A percentile compares a stretch with the other conserved stretches of the same genome.
These are phyloP conservation scores for Babesia bovis DNA, from an alignment of 169 alveolate genomes.

Conservation along the genomic window DNA sequence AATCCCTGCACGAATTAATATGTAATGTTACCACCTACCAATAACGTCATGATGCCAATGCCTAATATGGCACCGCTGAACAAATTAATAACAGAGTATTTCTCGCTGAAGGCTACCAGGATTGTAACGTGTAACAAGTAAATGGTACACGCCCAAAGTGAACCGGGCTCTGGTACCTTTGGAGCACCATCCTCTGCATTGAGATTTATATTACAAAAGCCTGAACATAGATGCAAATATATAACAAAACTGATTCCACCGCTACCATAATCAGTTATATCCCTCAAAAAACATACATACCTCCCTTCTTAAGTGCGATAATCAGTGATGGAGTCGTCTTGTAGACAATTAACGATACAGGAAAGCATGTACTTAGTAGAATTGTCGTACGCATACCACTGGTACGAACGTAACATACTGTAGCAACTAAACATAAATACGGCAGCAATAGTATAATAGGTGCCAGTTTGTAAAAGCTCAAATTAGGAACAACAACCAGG, in stretches of 20 bases:
- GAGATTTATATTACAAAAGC: conserved; percentile 24
- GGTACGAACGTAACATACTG: not conserved
- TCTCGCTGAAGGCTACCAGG: not conserved
- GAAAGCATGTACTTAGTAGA: conserved; percentile 21
- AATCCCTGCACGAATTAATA: conserved; percentile 32
- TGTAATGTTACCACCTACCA: conserved; percentile 17
- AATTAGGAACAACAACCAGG: not conserved
- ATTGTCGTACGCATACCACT: not conserved
- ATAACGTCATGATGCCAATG: conserved; percentile 39
- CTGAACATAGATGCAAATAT: conserved; percentile 1
- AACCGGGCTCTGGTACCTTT: conserved; percentile 68
- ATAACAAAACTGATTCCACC: not conserved
- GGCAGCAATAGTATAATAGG: conserved; percentile 3
- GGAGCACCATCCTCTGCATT: conserved; percentile 7
- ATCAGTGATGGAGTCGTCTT: conserved; percentile 1
- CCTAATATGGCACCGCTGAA: conserved; percentile 9
- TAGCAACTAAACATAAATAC: not conserved
- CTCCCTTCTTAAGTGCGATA: not conserved
- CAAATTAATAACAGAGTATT: not conserved
- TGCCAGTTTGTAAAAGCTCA: not conserved
- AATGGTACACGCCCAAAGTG: conserved; percentile 49
- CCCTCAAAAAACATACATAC: conserved; percentile 7
- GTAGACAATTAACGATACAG: conserved; percentile 3
- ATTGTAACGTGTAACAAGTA: conserved; percentile 26
- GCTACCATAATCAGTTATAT: not conserved